Evolutionary conservation across 2,329 filamentous ascomycete species (phyloP), one percentile per base, ranked within the genome.

Genomic region (Cytospora mali): DNA sequence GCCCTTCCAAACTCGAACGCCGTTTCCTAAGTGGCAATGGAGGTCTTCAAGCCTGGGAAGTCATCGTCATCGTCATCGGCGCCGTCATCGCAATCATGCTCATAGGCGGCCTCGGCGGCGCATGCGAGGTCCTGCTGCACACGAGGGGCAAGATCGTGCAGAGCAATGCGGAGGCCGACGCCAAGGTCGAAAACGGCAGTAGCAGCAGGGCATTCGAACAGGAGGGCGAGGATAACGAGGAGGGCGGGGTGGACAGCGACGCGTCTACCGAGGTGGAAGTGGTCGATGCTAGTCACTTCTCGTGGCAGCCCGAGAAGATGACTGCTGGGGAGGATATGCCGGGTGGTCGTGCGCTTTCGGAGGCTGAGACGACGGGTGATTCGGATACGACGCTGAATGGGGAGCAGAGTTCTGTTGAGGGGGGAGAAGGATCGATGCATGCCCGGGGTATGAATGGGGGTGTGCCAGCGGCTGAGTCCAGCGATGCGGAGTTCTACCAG

Each of bases 261-360:
- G 42, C 25, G 23, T 16, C 29, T 1, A 14, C 21, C 10, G 50
- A 28, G 4, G 58, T 29, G 0, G 42, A 46, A 23, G 35, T 33
- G 3, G 11, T n/a, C 25, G 46, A 62, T 5, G 3, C 18, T 13
- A 31, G 42, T 53, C 56, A 52, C 3, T 63, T 50, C 27, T 65
- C 63, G 16, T 65, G 63, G 63, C 56, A 63, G 25, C 52, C 54
- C 18, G 56, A 60, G 25, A 56, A 62, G 7, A 48, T 60, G 42
- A 57, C 46, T 11, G 60, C 55, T 7, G 56, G 54, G 29, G n/a
- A 46, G 42, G 42, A 18, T 11, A 10, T 21, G 42, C 10, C 42
- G 42, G 21, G 23, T 11, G 21, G 23, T 46, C 42, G 42, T 21
- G n/a, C 42, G 4, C 42, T 46, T 11, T 46, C n/a, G 2, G 10